Evolutionary conservation across 805 yeast species (phyloP), one percentile per base, ranked within the genome.

Genomic region (Cyberlindnera bimundalis): DNA sequence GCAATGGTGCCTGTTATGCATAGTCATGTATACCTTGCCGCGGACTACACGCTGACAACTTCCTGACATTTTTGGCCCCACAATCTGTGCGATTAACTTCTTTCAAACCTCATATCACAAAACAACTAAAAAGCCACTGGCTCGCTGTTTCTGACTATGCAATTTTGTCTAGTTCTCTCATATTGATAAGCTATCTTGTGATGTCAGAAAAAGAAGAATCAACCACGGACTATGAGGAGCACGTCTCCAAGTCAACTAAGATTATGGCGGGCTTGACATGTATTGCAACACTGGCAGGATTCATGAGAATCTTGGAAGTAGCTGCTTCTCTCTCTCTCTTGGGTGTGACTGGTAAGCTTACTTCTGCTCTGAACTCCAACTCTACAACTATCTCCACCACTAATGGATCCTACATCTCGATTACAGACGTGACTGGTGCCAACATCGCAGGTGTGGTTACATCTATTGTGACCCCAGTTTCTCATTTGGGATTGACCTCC

Each of bases 401-500:
- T 14, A 34, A 34, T 27, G 37, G 37, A 6, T 15, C 37, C 6
- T 34, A 34, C 14, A 34, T 34, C 16, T 29, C 25, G 23, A 25
- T 33, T 4, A 15, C 36, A 7, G 33, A 27, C 12, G 29, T 27
- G 5, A 35, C 23, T 5, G 38, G 38, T 9, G 17, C 33, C 14
- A 37, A 37, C 33, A 37, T 37, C 15, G 20, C 32, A 4, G 35
- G 30, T 9, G 18, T 37, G 13, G 28, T 37, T n/a, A 18, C 40
- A n/a, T 20, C 30, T 7, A 31, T 31, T n/a, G 10, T 30, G 10
- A 37, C 40, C 4, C 40, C 40, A 2, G 12, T 37, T 2, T 12
- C 35, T 11, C 30, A 30, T 15, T 15, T 33, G 2, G 10, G 12
- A 16, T 13, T 30, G 15, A 17, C 28, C 4, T 30, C 33, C 3